Evolutionary conservation across 352 stramenopile species (phyloP), one percentile per base, ranked within the genome.

Genomic region (Phytophthora crassamura): DNA sequence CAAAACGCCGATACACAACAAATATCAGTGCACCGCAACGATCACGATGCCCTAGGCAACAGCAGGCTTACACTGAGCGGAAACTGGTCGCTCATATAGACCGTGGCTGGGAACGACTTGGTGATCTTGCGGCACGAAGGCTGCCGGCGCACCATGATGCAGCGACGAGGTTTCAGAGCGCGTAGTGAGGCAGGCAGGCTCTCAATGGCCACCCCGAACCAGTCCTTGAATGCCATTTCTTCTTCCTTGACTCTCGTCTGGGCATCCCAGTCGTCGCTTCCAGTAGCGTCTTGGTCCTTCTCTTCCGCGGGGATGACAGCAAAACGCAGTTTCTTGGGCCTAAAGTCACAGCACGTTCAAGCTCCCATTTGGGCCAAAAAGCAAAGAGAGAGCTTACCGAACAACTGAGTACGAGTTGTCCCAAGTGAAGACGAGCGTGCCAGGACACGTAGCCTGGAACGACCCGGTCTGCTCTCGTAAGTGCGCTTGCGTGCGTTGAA

Each of bases 61-160:
- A 33, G 8, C 7, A 9, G 18, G 74, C 75, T 40, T 42, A 89
- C 80, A 15, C 59, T 89, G 22, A 91, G 59, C 2, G 82, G 80
- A 41, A 89, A 91, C 20, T 78, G 43, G 38, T 88, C 75, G 56
- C 70, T 85, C 67, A 86, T 83, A 51, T 80, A 83, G 15, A 89
- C 75, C 0, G 74, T 88, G 10, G 80, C 82, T 10, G 80, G 66
- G 50, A 91, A 88, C 3, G 56, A 72, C 50, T 89, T 91, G 7
- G 54, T 70, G 22, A 89, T 71, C n/a, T 74, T 79, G 18, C 59
- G 74, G 55, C 75, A 81, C 2, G 65, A 71, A 50, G 82, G 82
- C 36, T 82, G 72, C 20, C 43, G 58, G 48, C 88, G 68, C 25
- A 86, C 77, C 78, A 88, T 86, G 40, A 82, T 75, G 41, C 70